phyloP scores from a whole-genome alignment of 345 rosid genomes.

The Camelina laxa region DNA sequence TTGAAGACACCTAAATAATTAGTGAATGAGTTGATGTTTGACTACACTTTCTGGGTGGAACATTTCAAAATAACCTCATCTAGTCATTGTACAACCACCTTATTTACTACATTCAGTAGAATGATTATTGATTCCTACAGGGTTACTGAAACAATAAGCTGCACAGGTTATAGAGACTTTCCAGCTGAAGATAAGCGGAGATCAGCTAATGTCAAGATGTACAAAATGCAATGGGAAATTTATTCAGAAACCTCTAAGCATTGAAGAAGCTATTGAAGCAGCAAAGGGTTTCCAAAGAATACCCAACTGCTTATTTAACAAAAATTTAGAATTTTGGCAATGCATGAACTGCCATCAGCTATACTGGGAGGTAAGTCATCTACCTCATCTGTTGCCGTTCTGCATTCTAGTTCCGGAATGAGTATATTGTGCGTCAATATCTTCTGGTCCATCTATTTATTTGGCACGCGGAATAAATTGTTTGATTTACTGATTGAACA shows the following conservation, averaged over 20 bases:
- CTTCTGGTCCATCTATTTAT: constrained; percentile 7
- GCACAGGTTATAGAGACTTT: constrained; percentile 77
- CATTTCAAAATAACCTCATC: background rate
- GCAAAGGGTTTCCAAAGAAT: constrained; percentile 94
- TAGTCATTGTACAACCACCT: constrained; percentile 1
- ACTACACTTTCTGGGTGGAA: background rate
- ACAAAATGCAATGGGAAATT: constrained; percentile 94
- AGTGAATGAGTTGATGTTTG: background rate
- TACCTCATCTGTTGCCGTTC: background rate
- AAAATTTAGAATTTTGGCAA: constrained; percentile 92
- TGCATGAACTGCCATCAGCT: constrained; percentile 95
- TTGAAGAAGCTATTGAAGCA: constrained; percentile 91
- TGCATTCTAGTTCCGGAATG: constrained; percentile 11
- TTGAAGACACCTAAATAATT: background rate
- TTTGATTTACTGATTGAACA: background rate
- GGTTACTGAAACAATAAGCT: constrained; percentile 27
- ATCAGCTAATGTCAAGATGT: constrained; percentile 90
- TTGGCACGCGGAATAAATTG: background rate
- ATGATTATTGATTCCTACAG: background rate
- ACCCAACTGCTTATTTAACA: constrained; percentile 82
- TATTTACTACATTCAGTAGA: background rate
- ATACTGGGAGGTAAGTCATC: constrained; percentile 84
- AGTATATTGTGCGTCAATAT: constrained; percentile 4
- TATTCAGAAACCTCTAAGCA: constrained; percentile 76
- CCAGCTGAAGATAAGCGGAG: constrained; percentile 68